phyloP scores from a whole-genome alignment of 164 flowering plant species.

The Chimonanthus praecox region DNA sequence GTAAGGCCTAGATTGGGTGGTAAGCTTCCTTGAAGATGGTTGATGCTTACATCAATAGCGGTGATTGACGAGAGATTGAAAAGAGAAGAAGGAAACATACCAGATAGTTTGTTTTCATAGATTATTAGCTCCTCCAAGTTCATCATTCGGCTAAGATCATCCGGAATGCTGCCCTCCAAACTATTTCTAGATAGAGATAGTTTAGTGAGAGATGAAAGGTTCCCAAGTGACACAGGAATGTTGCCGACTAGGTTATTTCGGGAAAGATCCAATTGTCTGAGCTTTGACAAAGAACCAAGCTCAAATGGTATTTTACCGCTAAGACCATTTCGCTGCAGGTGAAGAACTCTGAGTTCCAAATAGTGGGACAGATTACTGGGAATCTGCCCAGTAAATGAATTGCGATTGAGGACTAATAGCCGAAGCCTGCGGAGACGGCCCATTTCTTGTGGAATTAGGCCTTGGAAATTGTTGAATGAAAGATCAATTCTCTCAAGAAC shows the following conservation, averaged over 20 bases:
- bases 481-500: conserved; percentile 32
- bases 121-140: background rate
- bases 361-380: conserved; percentile 14
- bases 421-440: conserved; percentile 24
- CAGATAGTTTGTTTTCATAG: background rate
- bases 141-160: background rate
- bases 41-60: conserved; percentile 2
- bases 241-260: conserved; percentile 13
- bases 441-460: conserved; percentile 27
- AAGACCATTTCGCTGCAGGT: background rate
- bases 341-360: background rate
- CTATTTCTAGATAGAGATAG: background rate
- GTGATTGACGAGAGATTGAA: conserved; percentile 12
- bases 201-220: conserved; percentile 2
- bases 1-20: conserved; percentile 1
- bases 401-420: conserved; percentile 27
- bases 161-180: conserved; percentile 8
- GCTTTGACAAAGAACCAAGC: conserved; percentile 5
- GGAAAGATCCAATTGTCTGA: conserved; percentile 2
- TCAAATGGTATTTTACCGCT: conserved; percentile 4
- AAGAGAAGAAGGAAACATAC: conserved; percentile 1
- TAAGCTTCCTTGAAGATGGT: conserved; percentile 6
- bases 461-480: conserved; percentile 25
- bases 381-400: conserved; percentile 24
- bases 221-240: conserved; percentile 4